These are phyloP conservation scores for Fusarium mexicanum DNA, from an alignment of 2,329 filamentous ascomycete species.

Conservation along the genomic window DNA sequence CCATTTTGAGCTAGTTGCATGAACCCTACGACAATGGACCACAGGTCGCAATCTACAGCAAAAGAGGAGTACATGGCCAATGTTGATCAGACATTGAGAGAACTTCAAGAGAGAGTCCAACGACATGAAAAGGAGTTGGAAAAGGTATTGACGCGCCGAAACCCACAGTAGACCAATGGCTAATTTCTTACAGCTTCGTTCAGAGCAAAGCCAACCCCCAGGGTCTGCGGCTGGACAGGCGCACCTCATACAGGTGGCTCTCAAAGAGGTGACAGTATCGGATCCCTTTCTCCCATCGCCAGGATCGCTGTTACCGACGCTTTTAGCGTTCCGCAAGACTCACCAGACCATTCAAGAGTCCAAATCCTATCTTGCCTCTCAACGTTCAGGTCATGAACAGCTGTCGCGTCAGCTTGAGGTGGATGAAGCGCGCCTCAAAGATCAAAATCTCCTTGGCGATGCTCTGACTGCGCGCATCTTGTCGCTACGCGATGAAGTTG, in stretches of 20 bases:
- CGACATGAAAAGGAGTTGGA: conserved; percentile 63
- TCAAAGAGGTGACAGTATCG: conserved; percentile 68
- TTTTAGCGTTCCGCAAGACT: conserved; percentile 76
- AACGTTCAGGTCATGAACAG: conserved; percentile 54
- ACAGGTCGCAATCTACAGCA: conserved; percentile 38
- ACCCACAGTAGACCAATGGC: neutral
- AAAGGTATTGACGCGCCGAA: conserved; percentile 48
- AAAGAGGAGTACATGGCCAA: conserved; percentile 52
- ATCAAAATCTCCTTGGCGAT: conserved; percentile 65
- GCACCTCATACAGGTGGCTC: conserved; percentile 69
- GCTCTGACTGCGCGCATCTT: conserved; percentile 67
- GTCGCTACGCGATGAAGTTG: conserved; percentile 65
- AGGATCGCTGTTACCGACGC: conserved; percentile 74
- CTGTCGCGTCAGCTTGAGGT: conserved; percentile 59
- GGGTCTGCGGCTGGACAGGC: conserved; percentile 46
- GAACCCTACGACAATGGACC: conserved; percentile 36
- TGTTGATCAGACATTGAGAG: conserved; percentile 73
- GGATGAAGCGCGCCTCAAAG: conserved; percentile 61
- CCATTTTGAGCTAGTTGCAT: neutral
- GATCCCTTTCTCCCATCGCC: conserved; percentile 73
- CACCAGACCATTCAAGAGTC: conserved; percentile 72
- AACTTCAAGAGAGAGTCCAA: conserved; percentile 68
- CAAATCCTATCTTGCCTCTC: conserved; percentile 64
- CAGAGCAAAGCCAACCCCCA: conserved; percentile 34
- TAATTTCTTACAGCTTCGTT: conserved; percentile 42